These are phyloP conservation scores for Pseudocercospora fijiensis DNA, from an alignment of 2,329 filamentous ascomycete species.

Conservation along the genomic window DNA sequence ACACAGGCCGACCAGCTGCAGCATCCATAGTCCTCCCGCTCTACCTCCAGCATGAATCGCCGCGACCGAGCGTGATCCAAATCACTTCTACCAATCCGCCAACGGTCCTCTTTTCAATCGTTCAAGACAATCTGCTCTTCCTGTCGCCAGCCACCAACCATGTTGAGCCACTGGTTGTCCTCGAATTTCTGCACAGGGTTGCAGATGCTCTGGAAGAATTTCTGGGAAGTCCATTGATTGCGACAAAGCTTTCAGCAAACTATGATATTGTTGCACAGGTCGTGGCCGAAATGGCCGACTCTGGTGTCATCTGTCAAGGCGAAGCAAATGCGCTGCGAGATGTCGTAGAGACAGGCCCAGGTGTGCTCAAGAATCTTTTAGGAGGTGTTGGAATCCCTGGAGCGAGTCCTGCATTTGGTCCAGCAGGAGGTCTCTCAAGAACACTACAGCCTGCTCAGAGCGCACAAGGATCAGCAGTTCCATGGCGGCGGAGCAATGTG, in stretches of 20 bases:
- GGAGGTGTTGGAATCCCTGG: conserved; percentile 82
- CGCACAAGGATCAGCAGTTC: conserved; percentile 57
- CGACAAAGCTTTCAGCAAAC: conserved; percentile 80
- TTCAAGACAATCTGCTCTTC: conserved; percentile 84
- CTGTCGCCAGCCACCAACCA: conserved; percentile 82
- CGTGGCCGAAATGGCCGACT: conserved; percentile 94
- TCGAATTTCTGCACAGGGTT: conserved; percentile 92
- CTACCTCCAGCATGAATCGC: conserved; percentile 78
- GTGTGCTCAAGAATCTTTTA: conserved; percentile 82
- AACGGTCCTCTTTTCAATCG: conserved; percentile 82
- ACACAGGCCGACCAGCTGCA: conserved; percentile 76
- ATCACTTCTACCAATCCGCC: conserved; percentile 78
- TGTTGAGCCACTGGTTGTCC: conserved; percentile 80
- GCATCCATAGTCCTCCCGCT: conserved; percentile 75
- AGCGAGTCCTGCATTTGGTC: conserved; percentile 29
- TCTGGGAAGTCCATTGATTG: conserved; percentile 79
- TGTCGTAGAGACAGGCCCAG: conserved; percentile 79
- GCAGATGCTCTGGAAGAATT: conserved; percentile 94
- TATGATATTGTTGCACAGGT: conserved; percentile 95
- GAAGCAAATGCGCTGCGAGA: conserved; percentile 92
- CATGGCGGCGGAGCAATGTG: conserved; percentile 89
- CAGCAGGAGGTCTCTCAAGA: conserved; percentile 20
- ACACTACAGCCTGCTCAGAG: conserved; percentile 27
- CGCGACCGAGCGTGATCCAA: conserved; percentile 83
- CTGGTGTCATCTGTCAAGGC: conserved; percentile 81